Evolutionary conservation across 2,329 filamentous ascomycete genomes (phyloP), one percentile per base, ranked within the genome.

Genomic region (Didymella arachidicola): DNA sequence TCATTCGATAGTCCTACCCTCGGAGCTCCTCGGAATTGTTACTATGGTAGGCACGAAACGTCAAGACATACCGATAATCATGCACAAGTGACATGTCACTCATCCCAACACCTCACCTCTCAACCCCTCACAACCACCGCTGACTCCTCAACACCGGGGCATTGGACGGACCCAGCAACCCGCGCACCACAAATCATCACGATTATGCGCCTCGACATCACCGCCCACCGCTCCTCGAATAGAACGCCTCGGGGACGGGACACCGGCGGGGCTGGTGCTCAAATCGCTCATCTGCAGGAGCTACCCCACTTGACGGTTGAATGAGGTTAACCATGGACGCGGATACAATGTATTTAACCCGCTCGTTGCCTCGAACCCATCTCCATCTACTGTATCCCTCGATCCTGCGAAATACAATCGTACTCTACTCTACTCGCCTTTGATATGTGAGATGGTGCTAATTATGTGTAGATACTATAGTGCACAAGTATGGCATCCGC

Each of bases 271-370:
- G 38, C 26, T 19, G 14, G 36, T 34, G 29, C 29, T 43, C 41
- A 51, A 58, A 36, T 25, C 27, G 34, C 42, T 46, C 46, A 55
- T 18, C 53, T 63, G 62, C 60, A 64, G 48, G 45, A 56, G 50
- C 49, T 72, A 72, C 71, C 71, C 70, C 71, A 65, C 71, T 62
- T 55, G 64, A 71, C 67, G 61, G 66, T 59, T 71, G 59, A 49
- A 53, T 57, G 51, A 63, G 67, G 66, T 60, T 60, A 63, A 47
- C 47, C 53, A 55, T 59, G 62, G 46, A 48, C 14, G 27, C 29
- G 22, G 22, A 22, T 22, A 22, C 22, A 22, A 43, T 19, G 57
- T 69, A 70, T 69, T 70, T 67, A 69, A 68, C 8, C 57, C 57
- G 44, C 29, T 39, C 54, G 39, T 18, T 18, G 26, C 49, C 48